Conservation (phyloP, 1,284 basidiomycete species). For the Sanguinoderma infundibulare region DNA sequence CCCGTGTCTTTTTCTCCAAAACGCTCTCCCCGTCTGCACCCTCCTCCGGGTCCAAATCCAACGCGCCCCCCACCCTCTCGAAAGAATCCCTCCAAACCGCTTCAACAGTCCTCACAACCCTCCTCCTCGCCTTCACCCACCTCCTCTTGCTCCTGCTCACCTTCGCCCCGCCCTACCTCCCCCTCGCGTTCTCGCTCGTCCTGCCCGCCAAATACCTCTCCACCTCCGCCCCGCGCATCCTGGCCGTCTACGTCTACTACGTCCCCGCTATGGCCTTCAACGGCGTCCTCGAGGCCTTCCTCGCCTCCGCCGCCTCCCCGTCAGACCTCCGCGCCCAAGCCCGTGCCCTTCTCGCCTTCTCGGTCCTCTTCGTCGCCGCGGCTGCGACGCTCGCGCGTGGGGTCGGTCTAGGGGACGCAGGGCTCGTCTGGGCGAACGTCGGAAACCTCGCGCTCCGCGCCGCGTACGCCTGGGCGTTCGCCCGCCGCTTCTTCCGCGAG, state of each 20-base stretch:
- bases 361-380: constrained; percentile 58
- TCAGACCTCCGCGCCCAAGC: constrained; percentile 70
- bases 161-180: constrained; percentile 78
- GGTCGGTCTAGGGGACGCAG: constrained; percentile 63
- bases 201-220: constrained; percentile 73
- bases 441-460: constrained; percentile 65
- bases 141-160: constrained; percentile 74
- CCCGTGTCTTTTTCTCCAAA: constrained; percentile 86
- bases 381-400: constrained; percentile 53
- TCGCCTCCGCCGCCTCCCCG: constrained; percentile 76
- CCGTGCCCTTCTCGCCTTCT: constrained; percentile 73
- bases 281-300: constrained; percentile 88
- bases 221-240: constrained; percentile 76
- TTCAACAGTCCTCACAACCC: constrained; percentile 44
- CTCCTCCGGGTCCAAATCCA: background rate
- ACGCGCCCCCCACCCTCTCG: constrained; percentile 13
- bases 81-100: constrained; percentile 30
- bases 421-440: constrained; percentile 79
- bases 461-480: constrained; percentile 50
- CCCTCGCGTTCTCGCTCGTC: constrained; percentile 68
- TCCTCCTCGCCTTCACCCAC: constrained; percentile 71
- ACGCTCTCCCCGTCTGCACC: constrained; percentile 43
- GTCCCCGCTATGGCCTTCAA: constrained; percentile 89
- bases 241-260: constrained; percentile 82
- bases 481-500: constrained; percentile 30